phyloP scores from a whole-genome alignment of 805 yeast genomes.

The Candida dajiaensis region DNA sequence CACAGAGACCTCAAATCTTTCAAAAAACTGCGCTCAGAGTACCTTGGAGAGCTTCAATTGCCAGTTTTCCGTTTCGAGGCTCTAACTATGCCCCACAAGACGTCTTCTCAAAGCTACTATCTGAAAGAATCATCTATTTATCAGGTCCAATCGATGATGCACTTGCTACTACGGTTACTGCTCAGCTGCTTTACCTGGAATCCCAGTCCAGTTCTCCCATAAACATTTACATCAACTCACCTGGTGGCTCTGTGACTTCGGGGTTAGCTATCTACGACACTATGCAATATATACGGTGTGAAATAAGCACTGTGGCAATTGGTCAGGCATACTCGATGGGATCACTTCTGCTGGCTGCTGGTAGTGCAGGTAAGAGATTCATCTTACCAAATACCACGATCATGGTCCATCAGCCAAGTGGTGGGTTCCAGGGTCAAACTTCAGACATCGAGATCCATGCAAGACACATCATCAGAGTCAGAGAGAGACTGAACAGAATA shows the following conservation, averaged over 20 bases:
- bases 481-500: constrained; percentile 23
- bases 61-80: neutral
- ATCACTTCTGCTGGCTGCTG: constrained; percentile 25
- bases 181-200: constrained; percentile 21
- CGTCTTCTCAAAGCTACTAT: constrained; percentile 16
- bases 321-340: constrained; percentile 32
- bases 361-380: constrained; percentile 24
- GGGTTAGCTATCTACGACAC: constrained; percentile 31
- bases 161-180: constrained; percentile 21
- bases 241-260: constrained; percentile 29
- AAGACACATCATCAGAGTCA: constrained; percentile 25
- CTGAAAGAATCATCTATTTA: constrained; percentile 24
- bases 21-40: neutral
- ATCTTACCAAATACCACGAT: constrained; percentile 27
- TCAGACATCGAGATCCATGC: constrained; percentile 31
- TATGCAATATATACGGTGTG: constrained; percentile 27
- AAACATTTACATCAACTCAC: constrained; percentile 25
- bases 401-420: constrained; percentile 31
- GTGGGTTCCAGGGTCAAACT: constrained; percentile 27
- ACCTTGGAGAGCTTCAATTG: neutral
- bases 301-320: constrained; percentile 29
- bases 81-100: constrained; percentile 5
- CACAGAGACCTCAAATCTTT: neutral
- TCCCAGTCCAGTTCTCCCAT: constrained; percentile 20
- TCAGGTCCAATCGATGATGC: constrained; percentile 23